Conservation (phyloP, 176 grass and related monocot species). For the Paspalum notatum region DNA sequence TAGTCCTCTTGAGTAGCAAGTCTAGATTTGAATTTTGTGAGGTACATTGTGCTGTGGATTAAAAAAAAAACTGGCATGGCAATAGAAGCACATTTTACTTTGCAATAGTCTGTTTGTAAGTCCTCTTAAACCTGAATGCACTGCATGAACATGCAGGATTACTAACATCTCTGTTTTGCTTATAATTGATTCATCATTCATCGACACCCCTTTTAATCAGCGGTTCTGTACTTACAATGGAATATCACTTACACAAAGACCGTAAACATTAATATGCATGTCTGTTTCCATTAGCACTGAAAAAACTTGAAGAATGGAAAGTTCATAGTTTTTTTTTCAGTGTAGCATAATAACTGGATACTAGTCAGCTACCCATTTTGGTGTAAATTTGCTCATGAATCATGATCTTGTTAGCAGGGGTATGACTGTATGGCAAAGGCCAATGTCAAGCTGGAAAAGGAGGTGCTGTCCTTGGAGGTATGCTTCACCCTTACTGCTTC, state of each 20-base stretch:
- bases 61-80: neutral
- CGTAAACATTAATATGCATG: neutral
- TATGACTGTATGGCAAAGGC: slow-evolving; percentile 46
- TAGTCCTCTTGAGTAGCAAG: neutral
- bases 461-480: slow-evolving; percentile 40
- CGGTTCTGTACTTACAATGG: neutral
- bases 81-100: neutral
- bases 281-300: neutral
- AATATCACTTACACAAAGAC: neutral
- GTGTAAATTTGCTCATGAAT: no score
- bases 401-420: slow-evolving; percentile 38
- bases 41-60: neutral
- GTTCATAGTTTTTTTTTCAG: no score
- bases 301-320: neutral
- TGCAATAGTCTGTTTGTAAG: neutral
- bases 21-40: neutral
- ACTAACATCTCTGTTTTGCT: slow-evolving; percentile 1
- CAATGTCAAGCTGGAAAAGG: slow-evolving; percentile 51
- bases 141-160: neutral
- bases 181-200: neutral
- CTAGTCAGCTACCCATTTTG: no score
- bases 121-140: neutral
- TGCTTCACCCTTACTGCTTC: neutral
- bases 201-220: neutral
- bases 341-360: no score